Conservation (phyloP, 2,329 filamentous ascomycete genomes). For the Chaetomium globosum region DNA sequence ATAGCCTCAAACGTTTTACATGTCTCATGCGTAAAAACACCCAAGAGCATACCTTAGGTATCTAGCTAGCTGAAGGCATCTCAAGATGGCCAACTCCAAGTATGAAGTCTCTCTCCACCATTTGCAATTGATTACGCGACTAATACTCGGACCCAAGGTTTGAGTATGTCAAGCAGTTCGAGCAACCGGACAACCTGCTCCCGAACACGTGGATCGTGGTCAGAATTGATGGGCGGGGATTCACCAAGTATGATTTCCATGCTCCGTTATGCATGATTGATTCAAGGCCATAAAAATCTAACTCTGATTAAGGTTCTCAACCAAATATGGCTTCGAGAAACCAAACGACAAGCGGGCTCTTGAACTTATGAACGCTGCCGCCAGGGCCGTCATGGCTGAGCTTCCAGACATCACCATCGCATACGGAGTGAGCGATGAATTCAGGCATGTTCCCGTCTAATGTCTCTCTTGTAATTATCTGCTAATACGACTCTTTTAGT, state of each 20-base stretch:
- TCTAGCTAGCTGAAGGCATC: background rate
- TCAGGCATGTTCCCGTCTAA: slow-evolving; percentile 57
- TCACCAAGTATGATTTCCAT: slow-evolving; percentile 72
- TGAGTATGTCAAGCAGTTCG: slow-evolving; percentile 90
- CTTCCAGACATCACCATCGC: slow-evolving; percentile 83
- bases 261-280: background rate
- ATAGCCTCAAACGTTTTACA: background rate
- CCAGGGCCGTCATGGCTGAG: slow-evolving; percentile 79
- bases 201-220: slow-evolving; percentile 96
- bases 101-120: slow-evolving; percentile 37
- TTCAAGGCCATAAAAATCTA: slow-evolving; percentile 6
- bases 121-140: slow-evolving; percentile 8
- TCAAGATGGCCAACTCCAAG: slow-evolving; percentile 60
- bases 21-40: background rate
- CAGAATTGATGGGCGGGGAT: slow-evolving; percentile 88
- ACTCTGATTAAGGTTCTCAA: slow-evolving; percentile 66
- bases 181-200: slow-evolving; percentile 77
- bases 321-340: slow-evolving; percentile 83
- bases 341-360: slow-evolving; percentile 88
- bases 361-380: slow-evolving; percentile 92
- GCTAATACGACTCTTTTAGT: slow-evolving; percentile 49
- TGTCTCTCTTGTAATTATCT: slow-evolving; percentile 3
- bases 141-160: slow-evolving; percentile 60
- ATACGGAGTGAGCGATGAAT: slow-evolving; percentile 95
- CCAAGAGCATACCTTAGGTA: background rate